phyloP scores from a whole-genome alignment of 768 basidiomycete genomes.

The Auricularia heimuer region DNA sequence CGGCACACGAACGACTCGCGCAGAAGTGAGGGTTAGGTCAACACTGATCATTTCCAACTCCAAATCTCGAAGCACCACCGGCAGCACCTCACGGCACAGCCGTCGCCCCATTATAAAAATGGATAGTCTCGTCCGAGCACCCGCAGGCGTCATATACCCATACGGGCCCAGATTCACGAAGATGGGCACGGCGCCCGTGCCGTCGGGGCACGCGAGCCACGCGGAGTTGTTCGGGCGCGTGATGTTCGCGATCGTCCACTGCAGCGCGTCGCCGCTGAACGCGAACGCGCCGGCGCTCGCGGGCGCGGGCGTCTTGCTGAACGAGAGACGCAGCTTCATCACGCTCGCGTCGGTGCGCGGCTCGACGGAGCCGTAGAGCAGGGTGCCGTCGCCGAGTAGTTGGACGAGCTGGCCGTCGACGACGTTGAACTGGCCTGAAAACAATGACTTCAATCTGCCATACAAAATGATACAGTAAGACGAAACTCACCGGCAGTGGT shows the following conservation, averaged over 20 bases:
- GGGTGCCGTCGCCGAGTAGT: conserved; percentile 28
- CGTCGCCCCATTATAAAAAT: conserved; percentile 50
- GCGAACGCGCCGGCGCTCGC: conserved; percentile 36
- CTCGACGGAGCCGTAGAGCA: conserved; percentile 43
- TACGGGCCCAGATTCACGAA: conserved; percentile 47
- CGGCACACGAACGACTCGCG: no score
- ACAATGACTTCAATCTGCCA: conserved; percentile 45
- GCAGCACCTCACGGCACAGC: conserved; percentile 13
- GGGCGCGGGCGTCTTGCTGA: conserved; percentile 36
- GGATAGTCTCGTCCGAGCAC: conserved; percentile 42
- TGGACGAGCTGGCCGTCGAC: conserved; percentile 47
- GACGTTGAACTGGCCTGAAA: conserved; percentile 45
- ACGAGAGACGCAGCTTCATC: conserved; percentile 38
- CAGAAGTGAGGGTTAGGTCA: no score
- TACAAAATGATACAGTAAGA: conserved; percentile 10
- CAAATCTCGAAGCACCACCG: no score
- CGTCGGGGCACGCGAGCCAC: conserved; percentile 49
- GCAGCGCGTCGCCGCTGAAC: conserved; percentile 49
- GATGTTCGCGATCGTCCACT: conserved; percentile 44
- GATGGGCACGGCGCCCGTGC: conserved; percentile 31
- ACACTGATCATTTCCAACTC: no score
- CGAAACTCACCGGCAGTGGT: conserved; percentile 8
- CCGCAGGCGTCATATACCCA: conserved; percentile 45
- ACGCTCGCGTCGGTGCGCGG: conserved; percentile 35
- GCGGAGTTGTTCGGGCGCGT: conserved; percentile 39